Evolutionary conservation across 1,139 yeast genomes (phyloP).

Genomic region (Lodderomyces orthopsilosis): DNA sequence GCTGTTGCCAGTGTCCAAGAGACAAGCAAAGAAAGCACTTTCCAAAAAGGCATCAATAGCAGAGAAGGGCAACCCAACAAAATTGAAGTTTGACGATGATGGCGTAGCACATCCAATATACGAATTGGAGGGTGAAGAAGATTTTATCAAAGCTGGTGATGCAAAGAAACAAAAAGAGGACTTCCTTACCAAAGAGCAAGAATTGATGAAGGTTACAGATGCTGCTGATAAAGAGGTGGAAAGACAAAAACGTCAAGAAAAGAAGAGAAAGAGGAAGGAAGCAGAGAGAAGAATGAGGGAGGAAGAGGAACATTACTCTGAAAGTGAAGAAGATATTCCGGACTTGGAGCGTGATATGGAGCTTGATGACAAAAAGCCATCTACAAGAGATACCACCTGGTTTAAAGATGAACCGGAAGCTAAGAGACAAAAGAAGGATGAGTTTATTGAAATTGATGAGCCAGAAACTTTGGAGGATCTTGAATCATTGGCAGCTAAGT

Average conservation of each 20-base stretch:
- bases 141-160: constrained; percentile 74
- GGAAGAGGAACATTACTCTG: constrained; percentile 37
- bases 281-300: constrained; percentile 53
- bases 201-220: constrained; percentile 70
- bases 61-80: constrained; percentile 67
- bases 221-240: constrained; percentile 76
- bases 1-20: constrained; percentile 67
- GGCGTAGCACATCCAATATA: constrained; percentile 89
- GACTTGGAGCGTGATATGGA: constrained; percentile 54
- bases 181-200: constrained; percentile 65
- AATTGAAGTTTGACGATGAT: constrained; percentile 87
- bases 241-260: constrained; percentile 79
- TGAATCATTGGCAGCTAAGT: constrained; percentile 81
- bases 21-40: constrained; percentile 84
- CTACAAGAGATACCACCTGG: constrained; percentile 51
- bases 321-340: constrained; percentile 24
- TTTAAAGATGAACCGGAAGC: constrained; percentile 31
- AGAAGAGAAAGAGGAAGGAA: constrained; percentile 87
- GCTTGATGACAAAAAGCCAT: constrained; percentile 37
- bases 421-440: constrained; percentile 21
- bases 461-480: constrained; percentile 91
- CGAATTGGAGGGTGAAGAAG: constrained; percentile 88
- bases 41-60: constrained; percentile 79
- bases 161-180: constrained; percentile 65
- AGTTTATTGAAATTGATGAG: constrained; percentile 71